A percentile compares a stretch with the other conserved stretches of the same genome.
Conservation (phyloP, 2,329 filamentous ascomycete genomes). For the Paraconiothyrium sp. region DNA sequence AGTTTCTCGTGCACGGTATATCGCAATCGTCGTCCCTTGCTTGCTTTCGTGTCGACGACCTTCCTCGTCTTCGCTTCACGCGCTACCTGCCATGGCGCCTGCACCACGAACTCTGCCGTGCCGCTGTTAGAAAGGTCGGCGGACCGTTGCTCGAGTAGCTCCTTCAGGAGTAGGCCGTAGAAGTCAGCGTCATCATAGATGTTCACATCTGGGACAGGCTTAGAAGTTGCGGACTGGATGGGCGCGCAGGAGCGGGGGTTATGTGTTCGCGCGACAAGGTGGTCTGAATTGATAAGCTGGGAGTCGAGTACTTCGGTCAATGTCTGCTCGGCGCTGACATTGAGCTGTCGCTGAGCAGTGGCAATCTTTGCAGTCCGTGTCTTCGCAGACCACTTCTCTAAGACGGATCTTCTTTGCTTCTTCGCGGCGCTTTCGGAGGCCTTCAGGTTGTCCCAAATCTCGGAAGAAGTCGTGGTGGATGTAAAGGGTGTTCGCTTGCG, state of each 20-base stretch:
- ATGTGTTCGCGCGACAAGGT: slow-evolving; percentile 73
- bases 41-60: slow-evolving; percentile 90
- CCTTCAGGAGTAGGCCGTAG: slow-evolving; percentile 91
- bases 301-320: slow-evolving; percentile 74
- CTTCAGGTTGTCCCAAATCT: slow-evolving; percentile 78
- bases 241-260: slow-evolving; percentile 81
- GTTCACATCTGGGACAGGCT: slow-evolving; percentile 41
- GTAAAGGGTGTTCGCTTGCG: slow-evolving; percentile 63
- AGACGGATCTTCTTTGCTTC: slow-evolving; percentile 72
- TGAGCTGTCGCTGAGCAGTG: slow-evolving; percentile 64
- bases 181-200: slow-evolving; percentile 96
- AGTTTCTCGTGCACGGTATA: slow-evolving; percentile 97
- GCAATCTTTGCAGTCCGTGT: slow-evolving; percentile 70
- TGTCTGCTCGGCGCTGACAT: slow-evolving; percentile 66
- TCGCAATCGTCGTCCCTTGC: slow-evolving; percentile 91
- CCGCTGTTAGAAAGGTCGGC: slow-evolving; percentile 62
- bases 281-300: slow-evolving; percentile 72
- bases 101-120: slow-evolving; percentile 59
- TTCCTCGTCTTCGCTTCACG: slow-evolving; percentile 85
- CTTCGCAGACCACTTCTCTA: slow-evolving; percentile 92
- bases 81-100: slow-evolving; percentile 68
- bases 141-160: slow-evolving; percentile 89
- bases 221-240: slow-evolving; percentile 63
- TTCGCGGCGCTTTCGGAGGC: slow-evolving; percentile 68
- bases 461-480: slow-evolving; percentile 65